phyloP scores from a whole-genome alignment of 306 rosid species.

The Abrus precatorius region DNA sequence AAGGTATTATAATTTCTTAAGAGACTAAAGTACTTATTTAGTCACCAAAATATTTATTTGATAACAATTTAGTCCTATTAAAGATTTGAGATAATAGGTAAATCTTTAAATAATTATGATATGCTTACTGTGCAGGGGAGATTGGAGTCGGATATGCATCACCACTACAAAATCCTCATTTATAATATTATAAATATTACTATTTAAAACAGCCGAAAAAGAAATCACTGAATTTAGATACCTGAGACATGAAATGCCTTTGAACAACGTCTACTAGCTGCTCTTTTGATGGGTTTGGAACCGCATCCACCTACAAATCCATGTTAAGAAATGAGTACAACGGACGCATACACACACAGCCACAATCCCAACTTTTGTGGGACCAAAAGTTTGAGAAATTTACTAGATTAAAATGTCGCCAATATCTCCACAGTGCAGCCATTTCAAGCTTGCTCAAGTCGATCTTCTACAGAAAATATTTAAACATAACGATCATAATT shows the following conservation, averaged over 20 bases:
- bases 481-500: background rate
- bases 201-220: no score
- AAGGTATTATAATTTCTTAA: no score
- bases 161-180: no score
- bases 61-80: background rate
- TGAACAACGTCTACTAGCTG: slow-evolving; percentile 89
- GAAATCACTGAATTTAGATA: slow-evolving; percentile 42
- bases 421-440: slow-evolving; percentile 93
- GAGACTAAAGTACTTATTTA: background rate
- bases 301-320: slow-evolving; percentile 68
- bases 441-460: slow-evolving; percentile 90
- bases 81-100: background rate
- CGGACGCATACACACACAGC: background rate
- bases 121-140: no score
- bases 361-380: background rate
- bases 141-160: no score
- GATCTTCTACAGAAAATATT: slow-evolving; percentile 66
- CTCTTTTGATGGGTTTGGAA: slow-evolving; percentile 91
- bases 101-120: background rate
- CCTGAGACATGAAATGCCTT: slow-evolving; percentile 99
- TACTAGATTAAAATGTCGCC: slow-evolving; percentile 95
- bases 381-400: slow-evolving; percentile 34
- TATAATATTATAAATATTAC: no score
- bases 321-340: slow-evolving; percentile 1
- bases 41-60: no score